Evolutionary conservation across 495 filamentous ascomycete species (phyloP).

Genomic region (Neurospora tetraspora): DNA sequence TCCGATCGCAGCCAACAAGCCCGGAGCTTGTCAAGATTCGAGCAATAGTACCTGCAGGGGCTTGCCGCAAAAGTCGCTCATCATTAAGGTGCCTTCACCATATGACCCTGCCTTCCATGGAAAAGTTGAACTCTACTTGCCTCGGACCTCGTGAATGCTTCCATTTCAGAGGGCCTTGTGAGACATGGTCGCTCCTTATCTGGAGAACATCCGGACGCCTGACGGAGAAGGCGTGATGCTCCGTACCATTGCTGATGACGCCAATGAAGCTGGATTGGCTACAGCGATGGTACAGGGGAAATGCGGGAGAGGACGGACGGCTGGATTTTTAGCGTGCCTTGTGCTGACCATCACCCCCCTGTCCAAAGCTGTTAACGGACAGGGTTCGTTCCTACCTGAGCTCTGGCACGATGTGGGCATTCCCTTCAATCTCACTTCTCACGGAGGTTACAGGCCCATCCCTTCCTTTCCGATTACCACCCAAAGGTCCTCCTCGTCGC

Average conservation of each 20-base stretch:
- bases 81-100: background rate
- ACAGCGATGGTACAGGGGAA: background rate
- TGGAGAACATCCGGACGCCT: background rate
- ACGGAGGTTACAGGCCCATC: background rate
- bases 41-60: background rate
- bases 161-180: background rate
- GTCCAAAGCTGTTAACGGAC: background rate
- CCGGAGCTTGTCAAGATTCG: background rate
- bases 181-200: background rate
- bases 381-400: conserved; percentile 6
- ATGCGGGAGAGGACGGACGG: background rate
- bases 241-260: background rate
- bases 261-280: background rate
- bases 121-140: background rate
- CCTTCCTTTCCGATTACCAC: background rate
- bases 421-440: background rate
- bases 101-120: background rate
- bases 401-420: background rate
- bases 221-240: background rate
- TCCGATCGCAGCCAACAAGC: background rate
- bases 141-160: background rate
- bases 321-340: conserved; percentile 1
- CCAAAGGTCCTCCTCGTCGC: conserved; percentile 2
- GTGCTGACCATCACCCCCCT: background rate
- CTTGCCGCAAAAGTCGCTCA: background rate